These are phyloP conservation scores for Daldinia bambusicola DNA, from an alignment of 495 filamentous ascomycete genomes.

Conservation along the genomic window DNA sequence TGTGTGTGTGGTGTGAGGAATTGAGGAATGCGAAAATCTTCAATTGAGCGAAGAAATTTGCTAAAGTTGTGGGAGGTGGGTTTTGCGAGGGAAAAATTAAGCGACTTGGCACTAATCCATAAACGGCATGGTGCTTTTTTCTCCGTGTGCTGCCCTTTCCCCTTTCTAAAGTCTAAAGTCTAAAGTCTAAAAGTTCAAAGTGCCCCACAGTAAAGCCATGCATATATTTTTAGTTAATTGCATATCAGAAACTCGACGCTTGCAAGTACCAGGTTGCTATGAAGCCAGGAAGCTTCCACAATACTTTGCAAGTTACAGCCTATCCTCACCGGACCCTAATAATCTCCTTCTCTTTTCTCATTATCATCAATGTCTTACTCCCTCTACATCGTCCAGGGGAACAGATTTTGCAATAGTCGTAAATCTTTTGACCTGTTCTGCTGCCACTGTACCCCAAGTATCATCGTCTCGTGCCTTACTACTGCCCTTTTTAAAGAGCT, in stretches of 20 bases:
- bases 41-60: constrained; percentile 46
- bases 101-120: constrained; percentile 39
- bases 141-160: too few species aligned
- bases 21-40: constrained; percentile 38
- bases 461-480: constrained; percentile 37
- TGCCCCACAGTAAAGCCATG: too few species aligned
- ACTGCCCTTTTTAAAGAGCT: constrained; percentile 52
- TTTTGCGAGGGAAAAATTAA: constrained; percentile 41
- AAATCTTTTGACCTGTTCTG: constrained; percentile 51
- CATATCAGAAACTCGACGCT: too few species aligned
- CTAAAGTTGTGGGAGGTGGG: constrained; percentile 44
- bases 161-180: too few species aligned
- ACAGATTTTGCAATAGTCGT: constrained; percentile 46
- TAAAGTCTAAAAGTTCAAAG: too few species aligned
- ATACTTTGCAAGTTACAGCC: too few species aligned
- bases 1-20: constrained; percentile 15
- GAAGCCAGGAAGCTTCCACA: too few species aligned
- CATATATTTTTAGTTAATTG: too few species aligned
- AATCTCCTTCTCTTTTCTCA: neutral
- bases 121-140: constrained; percentile 1
- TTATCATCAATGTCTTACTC: neutral
- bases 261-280: too few species aligned
- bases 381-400: constrained; percentile 23
- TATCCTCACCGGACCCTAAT: constrained; percentile 4
- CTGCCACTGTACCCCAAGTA: constrained; percentile 52